These are phyloP conservation scores for Geotrichum australiense DNA, from an alignment of 1,139 yeast species.

Conservation along the genomic window DNA sequence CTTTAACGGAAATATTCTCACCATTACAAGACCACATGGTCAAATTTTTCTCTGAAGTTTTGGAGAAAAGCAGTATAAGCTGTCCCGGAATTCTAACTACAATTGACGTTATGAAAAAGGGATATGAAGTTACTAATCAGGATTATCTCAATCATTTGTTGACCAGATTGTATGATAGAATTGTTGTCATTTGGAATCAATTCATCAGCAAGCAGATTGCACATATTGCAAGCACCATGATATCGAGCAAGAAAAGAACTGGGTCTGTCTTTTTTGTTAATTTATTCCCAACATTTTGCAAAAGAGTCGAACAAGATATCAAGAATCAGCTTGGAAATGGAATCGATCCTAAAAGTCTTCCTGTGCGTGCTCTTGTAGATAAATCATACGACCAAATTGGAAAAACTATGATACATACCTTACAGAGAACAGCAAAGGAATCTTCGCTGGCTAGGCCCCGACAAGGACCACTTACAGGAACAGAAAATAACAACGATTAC, in stretches of 20 bases:
- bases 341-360: conserved; percentile 23
- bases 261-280: conserved; percentile 41
- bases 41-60: conserved; percentile 32
- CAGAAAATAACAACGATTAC: conserved; percentile 31
- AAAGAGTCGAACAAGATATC: conserved; percentile 32
- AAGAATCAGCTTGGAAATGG: conserved; percentile 19
- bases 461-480: conserved; percentile 8
- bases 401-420: conserved; percentile 30
- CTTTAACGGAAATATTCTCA: conserved; percentile 53
- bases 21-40: conserved; percentile 42
- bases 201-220: conserved; percentile 51
- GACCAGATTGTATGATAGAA: conserved; percentile 47
- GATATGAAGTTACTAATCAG: conserved; percentile 49
- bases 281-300: conserved; percentile 42
- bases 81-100: conserved; percentile 41
- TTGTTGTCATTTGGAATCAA: conserved; percentile 51
- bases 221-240: conserved; percentile 47
- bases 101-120: conserved; percentile 36
- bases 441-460: conserved; percentile 16
- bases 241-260: conserved; percentile 37
- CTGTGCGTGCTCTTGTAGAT: conserved; percentile 38
- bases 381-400: conserved; percentile 39
- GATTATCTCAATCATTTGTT: conserved; percentile 56
- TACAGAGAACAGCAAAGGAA: conserved; percentile 30
- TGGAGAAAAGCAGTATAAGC: conserved; percentile 37